Evolutionary conservation across 164 flowering plant genomes (phyloP), one percentile per base, ranked within the genome.

Genomic region (Taxillus chinensis): DNA sequence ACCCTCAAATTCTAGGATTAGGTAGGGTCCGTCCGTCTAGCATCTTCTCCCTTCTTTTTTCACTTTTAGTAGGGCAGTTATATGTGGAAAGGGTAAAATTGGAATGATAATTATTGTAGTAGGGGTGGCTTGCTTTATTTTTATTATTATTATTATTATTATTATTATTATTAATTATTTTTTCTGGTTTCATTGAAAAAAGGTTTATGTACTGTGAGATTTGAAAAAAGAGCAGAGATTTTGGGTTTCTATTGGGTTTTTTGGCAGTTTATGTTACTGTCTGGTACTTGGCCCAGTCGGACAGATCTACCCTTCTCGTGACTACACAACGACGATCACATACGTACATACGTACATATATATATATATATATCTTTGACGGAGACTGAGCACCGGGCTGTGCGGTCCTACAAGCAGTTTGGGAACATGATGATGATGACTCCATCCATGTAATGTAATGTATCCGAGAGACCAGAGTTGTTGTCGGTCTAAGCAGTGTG

Each of bases 1-100:
- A 87, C 90, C 46, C 90, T 93, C 73, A 93, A 86, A 55, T 85
- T 93, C 78, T 90, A n/a, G 11, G 37, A 3, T 41, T 17, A 15
- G 62, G 57, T 60, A 59, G 57, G 67, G 50, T 51, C 27, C 27
- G 27, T n/a, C n/a, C n/a, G 27, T 27, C 27, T 27, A 27, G 27
- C 27, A 27, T 27, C 27, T 27, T 27, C 27, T 27, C 2, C 2
- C 27, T 27, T 27, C 2, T 2, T 27, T 27, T 27, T 27, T 27
- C 27, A 27, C 27, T 27, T 27, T 27, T 27, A 27, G 27, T 27
- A 27, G 0, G 27, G 27, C 27, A 27, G 27, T 27, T 14, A 49
- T 64, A n/a, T 37, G 43, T 14, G 39, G 62, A 41, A 57, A 52
- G 72, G 64, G 50, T 60, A 60, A 70, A 67, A 65, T 57, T 61